Evolutionary conservation across 345 rosid species (phyloP).

Genomic region (Citrus inodora): DNA sequence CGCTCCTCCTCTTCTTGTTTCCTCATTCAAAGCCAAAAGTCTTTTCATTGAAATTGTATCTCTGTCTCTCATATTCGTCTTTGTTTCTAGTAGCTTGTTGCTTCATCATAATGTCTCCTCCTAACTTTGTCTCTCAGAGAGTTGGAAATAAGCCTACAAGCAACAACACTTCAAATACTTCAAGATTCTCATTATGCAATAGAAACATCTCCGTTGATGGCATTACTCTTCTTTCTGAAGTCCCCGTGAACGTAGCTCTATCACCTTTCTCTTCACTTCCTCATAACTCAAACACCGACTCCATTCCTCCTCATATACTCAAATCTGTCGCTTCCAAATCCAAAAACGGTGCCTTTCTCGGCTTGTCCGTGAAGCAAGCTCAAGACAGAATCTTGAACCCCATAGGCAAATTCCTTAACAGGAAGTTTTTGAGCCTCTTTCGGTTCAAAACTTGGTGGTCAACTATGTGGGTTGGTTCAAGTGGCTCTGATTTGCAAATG

Average conservation of each 20-base stretch:
- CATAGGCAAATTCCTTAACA: conserved; percentile 21
- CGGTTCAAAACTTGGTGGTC: conserved; percentile 44
- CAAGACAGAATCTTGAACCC: conserved; percentile 21
- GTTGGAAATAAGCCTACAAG: neutral
- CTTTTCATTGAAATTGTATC: neutral
- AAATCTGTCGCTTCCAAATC: conserved; percentile 17
- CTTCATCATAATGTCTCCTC: neutral
- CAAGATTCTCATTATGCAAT: conserved; percentile 2
- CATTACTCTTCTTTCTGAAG: conserved; percentile 24
- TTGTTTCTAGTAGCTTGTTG: neutral
- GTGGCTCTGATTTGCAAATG: conserved; percentile 38
- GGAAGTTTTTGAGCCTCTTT: conserved; percentile 30
- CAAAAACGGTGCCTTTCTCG: conserved; percentile 28
- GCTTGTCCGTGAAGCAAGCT: conserved; percentile 20
- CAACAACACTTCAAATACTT: neutral
- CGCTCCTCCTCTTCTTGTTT: neutral
- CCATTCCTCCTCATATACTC: conserved; percentile 18
- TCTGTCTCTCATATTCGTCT: neutral
- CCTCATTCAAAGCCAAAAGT: neutral
- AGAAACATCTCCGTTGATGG: conserved; percentile 21
- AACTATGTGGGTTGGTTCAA: conserved; percentile 36
- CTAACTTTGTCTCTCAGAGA: neutral
- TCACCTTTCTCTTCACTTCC: conserved; percentile 23
- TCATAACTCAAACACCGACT: conserved; percentile 3
- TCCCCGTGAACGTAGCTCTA: conserved; percentile 27